Base-by-base conservation (phyloP, 768 basidiomycete genomes). In the Pleurotus pulmonarius region DNA sequence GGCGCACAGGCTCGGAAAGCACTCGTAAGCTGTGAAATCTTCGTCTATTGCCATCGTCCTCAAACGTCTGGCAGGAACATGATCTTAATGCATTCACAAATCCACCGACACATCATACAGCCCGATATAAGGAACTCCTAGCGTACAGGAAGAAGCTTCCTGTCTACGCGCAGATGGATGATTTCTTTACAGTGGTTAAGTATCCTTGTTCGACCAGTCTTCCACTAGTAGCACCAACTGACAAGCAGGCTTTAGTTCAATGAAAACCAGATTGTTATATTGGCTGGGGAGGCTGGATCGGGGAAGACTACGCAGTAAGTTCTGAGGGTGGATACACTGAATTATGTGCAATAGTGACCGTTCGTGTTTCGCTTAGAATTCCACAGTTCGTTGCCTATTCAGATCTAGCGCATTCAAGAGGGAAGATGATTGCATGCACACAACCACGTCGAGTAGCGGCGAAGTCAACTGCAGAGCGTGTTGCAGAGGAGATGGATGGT, bases 401-500 rank as follows among this genome's bases (percentile, higher is more conserved):
- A 2, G 96, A 98, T 70, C 72, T 97, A 29, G 94, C 95, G 0
- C 94, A 98, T 67, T 83, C 86, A 5, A 89, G 83, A 69, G 87
- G 92, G 37, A 97, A 94, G 69, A 73, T 98, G 63, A 87, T 99
- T 3, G 96, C 95, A 0, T 99, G 96, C 65, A 99, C 96, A 2
- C 96, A 99, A 67, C 96, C 96, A 1, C 80, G 96, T 63, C 83
- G 96, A 74, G 93, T 98, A 3, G 95, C 96, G 8, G 94, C 96
- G 8, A 98, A 96, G 92, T 92, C 91, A 13, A 95, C 98, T 2
- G 96, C 96, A 16, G 95, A 97, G 70, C 94, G 96, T 73, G 96
- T 99, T 1, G 94, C 96, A 4, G 96, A 98, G 66, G 96, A 98
- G 72, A 95, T 98, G 94, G 96, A 98, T 68, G 92, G 93, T 93